Evolutionary conservation across 148 eudicot species (phyloP), one percentile per base, ranked within the genome.

Genomic region (Oxyria digyna): DNA sequence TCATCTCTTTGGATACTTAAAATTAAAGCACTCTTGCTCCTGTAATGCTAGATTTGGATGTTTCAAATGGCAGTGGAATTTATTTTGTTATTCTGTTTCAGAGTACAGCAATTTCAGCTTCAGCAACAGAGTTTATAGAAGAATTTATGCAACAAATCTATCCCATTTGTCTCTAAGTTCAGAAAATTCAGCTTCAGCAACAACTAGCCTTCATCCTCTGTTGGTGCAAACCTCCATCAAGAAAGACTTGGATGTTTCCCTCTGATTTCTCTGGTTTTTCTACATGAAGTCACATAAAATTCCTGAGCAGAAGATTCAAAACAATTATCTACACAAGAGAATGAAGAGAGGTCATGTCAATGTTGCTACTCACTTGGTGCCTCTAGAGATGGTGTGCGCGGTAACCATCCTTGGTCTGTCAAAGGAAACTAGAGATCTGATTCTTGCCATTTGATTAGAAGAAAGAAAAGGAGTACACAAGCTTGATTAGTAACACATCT

Each of bases 161-260:
- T n/a, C n/a, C n/a, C n/a, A n/a, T n/a, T n/a, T n/a, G n/a, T n/a
- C n/a, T n/a, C n/a, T n/a, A n/a, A n/a, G n/a, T n/a, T n/a, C n/a
- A n/a, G n/a, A n/a, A n/a, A n/a, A n/a, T n/a, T n/a, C n/a, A n/a
- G n/a, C n/a, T n/a, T n/a, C n/a, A n/a, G n/a, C n/a, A n/a, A n/a
- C 14, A 38, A 80, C 90, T 33, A 82, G 90, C 98, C 80, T 97
- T 97, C 98, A 94, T 88, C 70, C 98, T 80, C 78, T 94, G 97
- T 84, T 94, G 98, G 77, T 94, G 90, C 74, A 94, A 76, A 41
- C 98, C 98, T 76, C 97, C 98, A 75, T 94, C 98, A 68, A 94
- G 97, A 74, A 94, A 94, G 46, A 94, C 84, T 75, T 94, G 98
- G 62, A 94, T 78, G 79, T 90, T 90, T 37, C 98, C 97, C 73